phyloP scores from a whole-genome alignment of 148 eudicot species.

The Rhododendron mucronatum region DNA sequence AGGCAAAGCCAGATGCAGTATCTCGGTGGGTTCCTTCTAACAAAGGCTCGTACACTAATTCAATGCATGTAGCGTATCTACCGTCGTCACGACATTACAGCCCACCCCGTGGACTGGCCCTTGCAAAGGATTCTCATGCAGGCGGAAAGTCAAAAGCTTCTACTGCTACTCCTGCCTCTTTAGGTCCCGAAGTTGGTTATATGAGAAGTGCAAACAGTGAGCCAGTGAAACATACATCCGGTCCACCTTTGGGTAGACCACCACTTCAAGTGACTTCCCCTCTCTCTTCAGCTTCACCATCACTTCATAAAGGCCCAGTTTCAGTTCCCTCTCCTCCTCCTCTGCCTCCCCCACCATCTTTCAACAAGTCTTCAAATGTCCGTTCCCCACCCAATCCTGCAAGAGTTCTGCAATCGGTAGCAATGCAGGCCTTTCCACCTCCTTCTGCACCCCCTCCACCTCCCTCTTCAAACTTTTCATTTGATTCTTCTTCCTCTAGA shows the following conservation, averaged over 20 bases:
- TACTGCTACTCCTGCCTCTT: conserved; percentile 20
- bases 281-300: neutral
- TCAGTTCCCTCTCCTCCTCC: conserved; percentile 20
- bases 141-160: conserved; percentile 43
- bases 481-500: neutral
- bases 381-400: conserved; percentile 5
- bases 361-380: conserved; percentile 8
- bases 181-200: conserved; percentile 18
- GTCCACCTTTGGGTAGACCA: conserved; percentile 14
- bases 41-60: conserved; percentile 72
- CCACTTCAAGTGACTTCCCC: conserved; percentile 8
- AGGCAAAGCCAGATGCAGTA: conserved; percentile 50
- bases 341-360: conserved; percentile 23
- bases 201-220: conserved; percentile 12
- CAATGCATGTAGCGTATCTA: conserved; percentile 82
- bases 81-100: conserved; percentile 59
- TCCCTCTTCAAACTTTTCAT: neutral
- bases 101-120: conserved; percentile 56
- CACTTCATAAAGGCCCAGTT: neutral
- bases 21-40: conserved; percentile 83
- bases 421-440: conserved; percentile 19
- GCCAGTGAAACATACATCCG: conserved; percentile 17
- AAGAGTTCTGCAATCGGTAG: conserved; percentile 16
- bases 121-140: conserved; percentile 38
- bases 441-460: conserved; percentile 32